phyloP scores from a whole-genome alignment of 768 basidiomycete species.

The Agrocybe praecox region DNA sequence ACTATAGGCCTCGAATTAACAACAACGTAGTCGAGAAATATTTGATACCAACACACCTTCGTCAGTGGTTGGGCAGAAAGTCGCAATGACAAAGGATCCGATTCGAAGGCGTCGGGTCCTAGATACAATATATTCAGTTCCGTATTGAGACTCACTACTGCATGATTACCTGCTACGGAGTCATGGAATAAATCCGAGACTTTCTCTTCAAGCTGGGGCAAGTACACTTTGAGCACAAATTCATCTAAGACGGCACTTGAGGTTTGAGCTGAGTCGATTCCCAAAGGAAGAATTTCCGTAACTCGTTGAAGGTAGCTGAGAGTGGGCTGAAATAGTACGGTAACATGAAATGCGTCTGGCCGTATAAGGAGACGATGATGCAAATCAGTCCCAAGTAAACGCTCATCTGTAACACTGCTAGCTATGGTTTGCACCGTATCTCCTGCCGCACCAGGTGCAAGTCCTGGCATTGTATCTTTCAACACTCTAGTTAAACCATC shows the following conservation, averaged over 20 bases:
- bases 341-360: conserved; percentile 94
- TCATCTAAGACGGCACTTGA: conserved; percentile 83
- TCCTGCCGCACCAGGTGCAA: conserved; percentile 74
- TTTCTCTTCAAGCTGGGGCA: conserved; percentile 95
- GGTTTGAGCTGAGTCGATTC: conserved; percentile 62
- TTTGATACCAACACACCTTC: conserved; percentile 55
- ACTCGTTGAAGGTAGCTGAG: conserved; percentile 80
- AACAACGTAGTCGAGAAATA: background rate
- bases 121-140: background rate
- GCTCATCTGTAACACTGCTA: conserved; percentile 70
- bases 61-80: conserved; percentile 76
- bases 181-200: conserved; percentile 86
- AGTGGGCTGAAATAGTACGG: conserved; percentile 92
- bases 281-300: conserved; percentile 71
- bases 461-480: conserved; percentile 91
- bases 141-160: background rate
- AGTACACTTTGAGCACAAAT: conserved; percentile 89
- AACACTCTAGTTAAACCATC: conserved; percentile 83
- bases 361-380: conserved; percentile 85
- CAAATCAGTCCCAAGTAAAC: conserved; percentile 68
- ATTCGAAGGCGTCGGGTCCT: conserved; percentile 88
- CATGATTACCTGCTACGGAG: conserved; percentile 66
- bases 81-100: conserved; percentile 68
- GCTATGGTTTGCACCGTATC: conserved; percentile 64
- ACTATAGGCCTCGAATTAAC: conserved; percentile 42